Base-by-base conservation (phyloP, 2,329 filamentous ascomycete genomes). In the Didymella segeticola region DNA sequence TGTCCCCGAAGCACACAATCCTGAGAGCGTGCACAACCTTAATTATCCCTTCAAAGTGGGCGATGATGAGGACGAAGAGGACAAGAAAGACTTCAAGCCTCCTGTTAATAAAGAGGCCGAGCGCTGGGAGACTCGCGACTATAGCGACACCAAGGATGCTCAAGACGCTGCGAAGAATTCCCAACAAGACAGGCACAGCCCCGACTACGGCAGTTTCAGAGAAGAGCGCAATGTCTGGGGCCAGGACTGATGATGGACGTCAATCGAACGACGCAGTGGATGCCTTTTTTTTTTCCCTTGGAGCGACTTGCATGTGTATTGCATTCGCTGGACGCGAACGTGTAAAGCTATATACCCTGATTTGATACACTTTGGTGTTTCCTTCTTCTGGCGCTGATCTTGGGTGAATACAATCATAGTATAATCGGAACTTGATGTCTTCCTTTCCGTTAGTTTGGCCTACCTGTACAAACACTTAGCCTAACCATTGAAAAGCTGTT, bases 21-120 rank as follows among this genome's bases (percentile, higher is more conserved):
- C 75, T 1, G 78, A 80, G 43, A 60, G 66, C 7, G 69, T 68
- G 19, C 79, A 82, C 62, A 79, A 78, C 26, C 70, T 81, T 1
- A 70, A 76, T 43, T 71, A 70, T n/a, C 74, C 79, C 0, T 79
- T 80, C 51, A 68, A 67, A 1, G 70, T 79, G 5, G 76, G 69
- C n/a, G 75, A 78, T 11, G 73, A 74, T 33, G 57, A 61, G 17
- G 57, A 56, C 20, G 73, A 77, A 22, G 70, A 71, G n/a, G 57
- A 58, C 8, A 63, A 68, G 30, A 62, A 70, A 23, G 70, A 73
- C 25, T 69, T 68, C 43, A 68, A 67, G 20, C 72, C 74, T 1
- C 66, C 73, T 29, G 70, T 76, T 20, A 75, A 74, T 3, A 76
- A 78, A 49, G 78, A 80, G 56, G 76, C 77, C 11, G 59, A 60